Evolutionary conservation across 2,329 filamentous ascomycete genomes (phyloP).

Genomic region (Epichloe gansuensis): DNA sequence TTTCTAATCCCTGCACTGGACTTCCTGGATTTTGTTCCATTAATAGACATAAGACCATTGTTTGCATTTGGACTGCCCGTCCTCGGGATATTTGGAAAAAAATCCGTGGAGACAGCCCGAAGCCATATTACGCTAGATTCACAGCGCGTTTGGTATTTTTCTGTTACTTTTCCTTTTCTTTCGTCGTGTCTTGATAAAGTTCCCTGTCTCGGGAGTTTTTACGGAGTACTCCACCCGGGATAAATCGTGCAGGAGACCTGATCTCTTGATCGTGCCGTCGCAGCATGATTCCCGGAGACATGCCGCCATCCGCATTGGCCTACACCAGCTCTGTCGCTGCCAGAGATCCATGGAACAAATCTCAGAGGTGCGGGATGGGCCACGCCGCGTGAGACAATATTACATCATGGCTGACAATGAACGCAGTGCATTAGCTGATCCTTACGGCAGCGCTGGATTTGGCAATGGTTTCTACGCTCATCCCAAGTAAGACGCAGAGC

Average conservation of each 20-base stretch:
- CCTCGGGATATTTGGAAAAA: background rate
- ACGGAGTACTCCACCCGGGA: background rate
- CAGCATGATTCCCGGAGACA: constrained; percentile 27
- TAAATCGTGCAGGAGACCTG: background rate
- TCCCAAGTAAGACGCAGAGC: constrained; percentile 24
- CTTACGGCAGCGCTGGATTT: constrained; percentile 20
- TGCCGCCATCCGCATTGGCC: constrained; percentile 35
- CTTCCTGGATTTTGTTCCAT: background rate
- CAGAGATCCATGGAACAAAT: constrained; percentile 37
- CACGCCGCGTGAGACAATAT: constrained; percentile 9
- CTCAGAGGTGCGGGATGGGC: constrained; percentile 35
- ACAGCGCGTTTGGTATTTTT: background rate
- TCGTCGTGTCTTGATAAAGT: background rate
- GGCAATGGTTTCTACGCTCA: constrained; percentile 25
- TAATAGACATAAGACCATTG: background rate
- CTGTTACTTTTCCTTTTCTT: background rate
- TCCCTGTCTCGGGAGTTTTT: background rate
- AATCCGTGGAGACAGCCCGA: background rate
- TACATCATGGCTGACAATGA: constrained; percentile 6
- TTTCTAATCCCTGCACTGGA: background rate
- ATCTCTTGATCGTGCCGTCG: background rate
- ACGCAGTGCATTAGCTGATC: constrained; percentile 20
- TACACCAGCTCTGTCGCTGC: constrained; percentile 34
- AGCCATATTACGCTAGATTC: background rate
- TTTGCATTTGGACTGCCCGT: background rate